Percentiles rank a stretch among this genome's conserved stretches.
Evolutionary conservation across 495 filamentous ascomycete genomes (phyloP).

Genomic region (Talaromyces liani): DNA sequence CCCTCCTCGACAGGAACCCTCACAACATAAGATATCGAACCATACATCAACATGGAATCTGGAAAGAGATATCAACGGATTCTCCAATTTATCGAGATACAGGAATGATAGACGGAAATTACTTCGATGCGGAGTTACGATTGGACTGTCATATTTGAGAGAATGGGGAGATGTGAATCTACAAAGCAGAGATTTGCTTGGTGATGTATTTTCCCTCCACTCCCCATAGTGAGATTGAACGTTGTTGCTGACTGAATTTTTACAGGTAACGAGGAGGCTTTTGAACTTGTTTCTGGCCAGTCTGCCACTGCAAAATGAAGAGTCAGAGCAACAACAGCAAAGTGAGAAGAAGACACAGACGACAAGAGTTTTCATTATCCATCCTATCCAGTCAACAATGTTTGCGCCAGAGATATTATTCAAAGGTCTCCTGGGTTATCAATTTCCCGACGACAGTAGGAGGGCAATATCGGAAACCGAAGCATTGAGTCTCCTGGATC

Average conservation of each 20-base stretch:
- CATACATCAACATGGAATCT: conserved; percentile 23
- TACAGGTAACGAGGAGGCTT: conserved; percentile 1
- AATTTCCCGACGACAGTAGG: not conserved
- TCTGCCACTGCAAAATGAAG: not conserved
- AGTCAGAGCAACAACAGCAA: conserved; percentile 8
- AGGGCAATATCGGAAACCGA: conserved; percentile 19
- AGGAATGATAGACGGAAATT: conserved; percentile 15
- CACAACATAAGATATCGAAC: not conserved
- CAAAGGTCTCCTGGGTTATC: conserved; percentile 16
- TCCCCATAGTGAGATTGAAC: not conserved
- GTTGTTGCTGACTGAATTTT: not conserved
- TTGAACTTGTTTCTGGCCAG: not conserved
- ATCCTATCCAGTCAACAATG: conserved; percentile 76
- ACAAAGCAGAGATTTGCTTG: conserved; percentile 4
- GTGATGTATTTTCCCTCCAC: not conserved
- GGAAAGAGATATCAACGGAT: not conserved
- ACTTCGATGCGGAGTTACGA: conserved; percentile 27
- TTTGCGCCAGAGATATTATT: conserved; percentile 70
- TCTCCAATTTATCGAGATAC: conserved; percentile 14
- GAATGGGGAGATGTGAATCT: conserved; percentile 10
- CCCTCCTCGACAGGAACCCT: not conserved
- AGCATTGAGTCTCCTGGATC: conserved; percentile 29
- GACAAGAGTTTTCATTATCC: conserved; percentile 36
- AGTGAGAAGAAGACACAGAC: not conserved
- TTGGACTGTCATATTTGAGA: conserved; percentile 31